These are phyloP conservation scores for Saccharum spontaneum DNA, from an alignment of 176 grass and related monocot genomes.

Conservation along the genomic window DNA sequence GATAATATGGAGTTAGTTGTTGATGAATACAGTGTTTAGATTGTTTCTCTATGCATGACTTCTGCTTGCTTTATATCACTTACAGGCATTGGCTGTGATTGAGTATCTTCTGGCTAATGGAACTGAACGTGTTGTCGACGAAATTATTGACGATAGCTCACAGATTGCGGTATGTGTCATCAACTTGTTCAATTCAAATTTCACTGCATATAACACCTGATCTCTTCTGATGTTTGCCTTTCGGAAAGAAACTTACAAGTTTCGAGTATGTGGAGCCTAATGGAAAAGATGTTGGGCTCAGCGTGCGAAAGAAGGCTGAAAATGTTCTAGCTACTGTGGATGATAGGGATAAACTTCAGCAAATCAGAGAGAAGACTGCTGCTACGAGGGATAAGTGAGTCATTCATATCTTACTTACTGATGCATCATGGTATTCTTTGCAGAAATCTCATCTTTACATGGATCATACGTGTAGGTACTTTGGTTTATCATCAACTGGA, in stretches of 20 bases:
- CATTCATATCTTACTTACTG: background rate
- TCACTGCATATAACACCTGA: background rate
- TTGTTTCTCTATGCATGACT: background rate
- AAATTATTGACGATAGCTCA: slow-evolving; percentile 58
- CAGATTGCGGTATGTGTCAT: slow-evolving; percentile 55
- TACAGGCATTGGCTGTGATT: slow-evolving; percentile 64
- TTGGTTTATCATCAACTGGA: slow-evolving; percentile 65
- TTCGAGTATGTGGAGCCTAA: slow-evolving; percentile 71
- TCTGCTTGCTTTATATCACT: background rate
- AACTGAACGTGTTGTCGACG: slow-evolving; percentile 56
- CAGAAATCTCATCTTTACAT: background rate
- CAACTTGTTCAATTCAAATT: background rate
- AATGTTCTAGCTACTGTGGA: slow-evolving; percentile 61
- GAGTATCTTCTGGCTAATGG: slow-evolving; percentile 83
- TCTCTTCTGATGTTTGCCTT: background rate
- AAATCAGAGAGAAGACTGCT: slow-evolving; percentile 63
- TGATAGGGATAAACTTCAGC: slow-evolving; percentile 70
- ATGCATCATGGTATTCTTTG: background rate
- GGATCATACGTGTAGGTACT: slow-evolving; percentile 46
- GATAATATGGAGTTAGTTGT: background rate
- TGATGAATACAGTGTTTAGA: background rate
- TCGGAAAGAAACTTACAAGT: slow-evolving; percentile 44
- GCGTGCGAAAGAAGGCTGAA: slow-evolving; percentile 75
- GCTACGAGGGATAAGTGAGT: slow-evolving; percentile 66
- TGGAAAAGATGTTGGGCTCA: slow-evolving; percentile 71